A percentile compares a stretch with the other conserved stretches of the same genome.
phyloP scores from a whole-genome alignment of 345 rosid genomes.

The Heritiera littoralis region DNA sequence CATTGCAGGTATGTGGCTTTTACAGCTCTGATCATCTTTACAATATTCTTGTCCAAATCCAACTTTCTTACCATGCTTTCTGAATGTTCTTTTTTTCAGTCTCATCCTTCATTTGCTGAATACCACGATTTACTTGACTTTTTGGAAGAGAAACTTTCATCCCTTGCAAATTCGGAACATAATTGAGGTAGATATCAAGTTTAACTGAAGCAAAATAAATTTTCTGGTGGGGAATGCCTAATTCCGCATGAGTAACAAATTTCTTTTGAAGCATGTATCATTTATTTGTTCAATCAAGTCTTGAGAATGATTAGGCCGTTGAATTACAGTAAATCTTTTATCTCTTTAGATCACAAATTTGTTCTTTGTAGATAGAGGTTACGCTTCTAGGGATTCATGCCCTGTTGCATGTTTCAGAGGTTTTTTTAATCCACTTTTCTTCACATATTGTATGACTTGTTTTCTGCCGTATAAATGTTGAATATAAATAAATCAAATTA shows the following conservation, averaged over 20 bases:
- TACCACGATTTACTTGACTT: slow-evolving; percentile 70
- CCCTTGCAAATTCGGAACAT: slow-evolving; percentile 31
- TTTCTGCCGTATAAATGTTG: slow-evolving; percentile 23
- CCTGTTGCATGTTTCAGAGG: slow-evolving; percentile 2
- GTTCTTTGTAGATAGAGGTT: slow-evolving; percentile 37
- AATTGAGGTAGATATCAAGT: slow-evolving; percentile 12
- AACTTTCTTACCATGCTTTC: not conserved
- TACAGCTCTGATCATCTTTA: not conserved
- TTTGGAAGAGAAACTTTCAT: slow-evolving; percentile 62
- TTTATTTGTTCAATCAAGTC: not conserved
- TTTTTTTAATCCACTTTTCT: not conserved
- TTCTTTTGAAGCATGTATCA: not conserved
- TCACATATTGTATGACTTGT: not conserved
- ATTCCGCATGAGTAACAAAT: not conserved
- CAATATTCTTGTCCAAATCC: slow-evolving; percentile 1
- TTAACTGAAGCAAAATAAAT: slow-evolving; percentile 14
- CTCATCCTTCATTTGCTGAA: slow-evolving; percentile 61
- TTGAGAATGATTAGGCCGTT: not conserved
- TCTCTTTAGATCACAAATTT: slow-evolving; percentile 9
- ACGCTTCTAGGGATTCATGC: slow-evolving; percentile 5
- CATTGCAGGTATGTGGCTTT: slow-evolving; percentile 58
- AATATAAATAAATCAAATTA: slow-evolving; percentile 21
- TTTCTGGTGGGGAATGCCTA: not conserved
- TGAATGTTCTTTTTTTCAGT: slow-evolving; percentile 40
- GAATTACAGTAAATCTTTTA: slow-evolving; percentile 6